Conservation (phyloP, 164 flowering plant species). For the Nelumbo lutea region DNA sequence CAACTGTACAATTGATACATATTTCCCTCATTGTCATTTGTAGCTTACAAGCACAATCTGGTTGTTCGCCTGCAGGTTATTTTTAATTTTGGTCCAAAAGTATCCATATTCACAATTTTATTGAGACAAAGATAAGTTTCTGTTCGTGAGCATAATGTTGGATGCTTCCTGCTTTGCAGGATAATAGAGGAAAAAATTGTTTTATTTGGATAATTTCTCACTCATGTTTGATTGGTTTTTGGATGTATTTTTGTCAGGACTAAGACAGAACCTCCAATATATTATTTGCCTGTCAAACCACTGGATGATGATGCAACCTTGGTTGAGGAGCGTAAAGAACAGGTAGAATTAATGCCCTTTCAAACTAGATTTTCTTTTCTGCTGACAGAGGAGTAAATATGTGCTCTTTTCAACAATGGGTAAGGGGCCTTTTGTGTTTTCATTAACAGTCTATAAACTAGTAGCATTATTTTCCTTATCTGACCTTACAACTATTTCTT, state of each 20-base stretch:
- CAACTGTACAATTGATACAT: not conserved
- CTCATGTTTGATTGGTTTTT: conserved; percentile 16
- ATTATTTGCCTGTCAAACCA: conserved; percentile 69
- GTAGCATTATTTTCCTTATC: too few species aligned
- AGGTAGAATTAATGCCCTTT: conserved; percentile 32
- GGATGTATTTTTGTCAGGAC: conserved; percentile 52
- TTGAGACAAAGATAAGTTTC: conserved; percentile 98
- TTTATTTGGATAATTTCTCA: conserved; percentile 5
- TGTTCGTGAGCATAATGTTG: conserved; percentile 55
- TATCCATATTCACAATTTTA: conserved; percentile 96
- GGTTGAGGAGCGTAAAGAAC: conserved; percentile 57
- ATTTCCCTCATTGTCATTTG: not conserved
- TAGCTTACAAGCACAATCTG: not conserved
- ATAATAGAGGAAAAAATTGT: conserved; percentile 14
- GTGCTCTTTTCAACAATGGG: too few species aligned
- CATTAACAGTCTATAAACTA: too few species aligned
- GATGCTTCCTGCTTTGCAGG: conserved; percentile 26
- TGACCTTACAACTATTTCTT: too few species aligned
- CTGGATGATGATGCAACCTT: conserved; percentile 58
- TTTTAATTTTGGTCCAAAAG: conserved; percentile 95
- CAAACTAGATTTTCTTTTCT: too few species aligned
- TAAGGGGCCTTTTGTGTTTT: too few species aligned
- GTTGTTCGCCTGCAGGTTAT: conserved; percentile 69
- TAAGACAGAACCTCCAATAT: conserved; percentile 81
- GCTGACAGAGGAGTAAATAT: too few species aligned